Percentiles rank a stretch among this genome's conserved stretches.
Evolutionary conservation across 139 green algal species (phyloP).

Genomic region (Chlorella sp.): DNA sequence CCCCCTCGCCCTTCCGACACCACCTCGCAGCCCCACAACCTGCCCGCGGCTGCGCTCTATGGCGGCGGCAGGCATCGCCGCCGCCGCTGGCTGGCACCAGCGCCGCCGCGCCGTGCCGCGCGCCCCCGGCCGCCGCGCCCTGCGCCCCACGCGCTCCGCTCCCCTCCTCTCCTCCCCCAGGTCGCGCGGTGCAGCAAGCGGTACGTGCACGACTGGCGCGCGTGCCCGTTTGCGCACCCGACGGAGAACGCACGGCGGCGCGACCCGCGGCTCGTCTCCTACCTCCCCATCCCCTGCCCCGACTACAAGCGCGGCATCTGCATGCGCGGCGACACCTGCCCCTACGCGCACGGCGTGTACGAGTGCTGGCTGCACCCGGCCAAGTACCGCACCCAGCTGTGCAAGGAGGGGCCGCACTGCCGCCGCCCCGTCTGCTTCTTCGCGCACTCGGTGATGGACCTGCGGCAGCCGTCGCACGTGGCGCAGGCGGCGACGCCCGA

Average conservation of each 20-base stretch:
- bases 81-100: not conserved
- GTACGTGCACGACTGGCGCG: slow-evolving; percentile 94
- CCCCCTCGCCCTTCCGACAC: not conserved
- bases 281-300: slow-evolving; percentile 90
- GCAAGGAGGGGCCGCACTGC: slow-evolving; percentile 84
- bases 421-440: slow-evolving; percentile 93
- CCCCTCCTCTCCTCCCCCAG: slow-evolving; percentile 27
- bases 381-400: slow-evolving; percentile 88
- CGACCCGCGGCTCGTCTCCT: slow-evolving; percentile 86
- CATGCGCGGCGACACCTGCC: slow-evolving; percentile 71
- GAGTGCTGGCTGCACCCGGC: slow-evolving; percentile 91
- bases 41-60: not conserved
- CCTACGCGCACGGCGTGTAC: slow-evolving; percentile 90
- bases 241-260: slow-evolving; percentile 94
- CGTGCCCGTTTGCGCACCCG: slow-evolving; percentile 96
- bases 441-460: slow-evolving; percentile 78
- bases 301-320: slow-evolving; percentile 88
- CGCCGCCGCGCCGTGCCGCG: not conserved
- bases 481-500: not conserved
- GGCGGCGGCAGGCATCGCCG: not conserved
- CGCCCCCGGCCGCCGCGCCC: not conserved
- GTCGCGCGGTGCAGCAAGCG: slow-evolving; percentile 80
- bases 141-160: not conserved
- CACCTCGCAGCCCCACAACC: not conserved
- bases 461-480: slow-evolving; percentile 58